phyloP scores from a whole-genome alignment of 31 red algal genomes.

The Porphyra umbilicalis region DNA sequence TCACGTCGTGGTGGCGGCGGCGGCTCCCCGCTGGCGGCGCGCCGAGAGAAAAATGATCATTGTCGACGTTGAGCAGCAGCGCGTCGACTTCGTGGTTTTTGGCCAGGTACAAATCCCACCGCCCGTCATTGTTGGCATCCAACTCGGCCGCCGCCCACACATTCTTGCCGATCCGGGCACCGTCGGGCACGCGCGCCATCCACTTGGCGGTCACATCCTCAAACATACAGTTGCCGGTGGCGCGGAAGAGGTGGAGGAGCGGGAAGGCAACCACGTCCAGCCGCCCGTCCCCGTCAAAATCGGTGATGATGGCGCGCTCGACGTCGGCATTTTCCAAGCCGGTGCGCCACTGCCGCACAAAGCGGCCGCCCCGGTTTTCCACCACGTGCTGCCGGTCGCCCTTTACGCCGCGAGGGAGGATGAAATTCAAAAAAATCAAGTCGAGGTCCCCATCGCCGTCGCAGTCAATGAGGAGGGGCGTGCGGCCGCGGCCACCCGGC shows the following conservation, averaged over 20 bases:
- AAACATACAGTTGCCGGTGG: slow-evolving; percentile 8
- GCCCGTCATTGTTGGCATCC: slow-evolving; percentile 40
- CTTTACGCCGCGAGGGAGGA: not conserved
- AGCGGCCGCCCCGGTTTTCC: not conserved
- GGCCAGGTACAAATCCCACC: slow-evolving; percentile 38
- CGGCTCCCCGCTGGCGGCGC: slow-evolving; percentile 6
- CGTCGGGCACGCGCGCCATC: slow-evolving; percentile 7
- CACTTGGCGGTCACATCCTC: slow-evolving; percentile 1
- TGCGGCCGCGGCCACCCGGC: slow-evolving; percentile 16
- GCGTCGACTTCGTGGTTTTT: slow-evolving; percentile 7
- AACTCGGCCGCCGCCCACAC: slow-evolving; percentile 38
- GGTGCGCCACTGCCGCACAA: not conserved
- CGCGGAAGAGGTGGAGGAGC: not conserved
- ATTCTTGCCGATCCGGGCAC: too few species aligned
- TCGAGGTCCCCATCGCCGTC: slow-evolving; percentile 17
- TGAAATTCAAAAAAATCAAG: slow-evolving; percentile 7
- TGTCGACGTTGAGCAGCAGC: slow-evolving; percentile 19
- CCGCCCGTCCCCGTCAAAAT: too few species aligned
- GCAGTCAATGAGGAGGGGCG: slow-evolving; percentile 9
- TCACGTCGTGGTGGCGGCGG: slow-evolving; percentile 18
- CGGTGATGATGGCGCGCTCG: slow-evolving; percentile 3
- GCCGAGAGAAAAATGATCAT: slow-evolving; percentile 16
- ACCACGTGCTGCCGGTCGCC: not conserved
- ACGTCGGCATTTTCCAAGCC: slow-evolving; percentile 1
- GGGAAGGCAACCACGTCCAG: slow-evolving; percentile 23